These are phyloP conservation scores for Hypomontagnella monticulosa DNA, from an alignment of 495 filamentous ascomycete genomes.

Conservation along the genomic window DNA sequence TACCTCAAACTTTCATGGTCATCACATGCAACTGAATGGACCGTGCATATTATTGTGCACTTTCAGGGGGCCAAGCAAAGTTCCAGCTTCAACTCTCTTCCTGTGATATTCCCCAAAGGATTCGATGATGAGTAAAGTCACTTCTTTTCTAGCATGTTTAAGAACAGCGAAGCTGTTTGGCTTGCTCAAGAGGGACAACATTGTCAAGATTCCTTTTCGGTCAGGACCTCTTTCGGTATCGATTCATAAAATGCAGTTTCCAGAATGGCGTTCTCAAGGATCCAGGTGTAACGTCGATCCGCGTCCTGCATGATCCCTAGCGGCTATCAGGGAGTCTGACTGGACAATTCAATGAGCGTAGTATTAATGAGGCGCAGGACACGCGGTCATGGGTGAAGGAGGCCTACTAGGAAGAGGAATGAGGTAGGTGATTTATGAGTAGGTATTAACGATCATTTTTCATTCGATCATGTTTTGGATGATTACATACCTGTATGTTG, in stretches of 20 bases:
- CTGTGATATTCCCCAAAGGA: too few relatives aligned
- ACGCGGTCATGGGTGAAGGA: neutral
- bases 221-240: neutral
- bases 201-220: too few relatives aligned
- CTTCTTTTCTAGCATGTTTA: too few relatives aligned
- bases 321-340: slow-evolving; percentile 8
- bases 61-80: too few relatives aligned
- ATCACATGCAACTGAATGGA: too few relatives aligned
- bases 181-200: too few relatives aligned
- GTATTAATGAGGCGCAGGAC: slow-evolving; percentile 11
- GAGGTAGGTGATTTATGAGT: neutral
- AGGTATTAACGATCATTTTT: too few relatives aligned
- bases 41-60: too few relatives aligned
- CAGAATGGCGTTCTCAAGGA: neutral
- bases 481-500: neutral
- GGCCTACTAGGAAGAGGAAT: neutral
- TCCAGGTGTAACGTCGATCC: slow-evolving; percentile 12
- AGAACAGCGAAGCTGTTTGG: too few relatives aligned
- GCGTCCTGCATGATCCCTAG: slow-evolving; percentile 3
- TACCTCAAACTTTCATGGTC: too few relatives aligned
- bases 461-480: neutral
- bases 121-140: too few relatives aligned
- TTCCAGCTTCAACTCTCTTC: too few relatives aligned
- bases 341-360: slow-evolving; percentile 3
- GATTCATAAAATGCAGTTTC: neutral